A percentile compares a stretch with the other conserved stretches of the same genome.
Evolutionary conservation across 495 filamentous ascomycete genomes (phyloP).

Genomic region (Penicillium odoratum): DNA sequence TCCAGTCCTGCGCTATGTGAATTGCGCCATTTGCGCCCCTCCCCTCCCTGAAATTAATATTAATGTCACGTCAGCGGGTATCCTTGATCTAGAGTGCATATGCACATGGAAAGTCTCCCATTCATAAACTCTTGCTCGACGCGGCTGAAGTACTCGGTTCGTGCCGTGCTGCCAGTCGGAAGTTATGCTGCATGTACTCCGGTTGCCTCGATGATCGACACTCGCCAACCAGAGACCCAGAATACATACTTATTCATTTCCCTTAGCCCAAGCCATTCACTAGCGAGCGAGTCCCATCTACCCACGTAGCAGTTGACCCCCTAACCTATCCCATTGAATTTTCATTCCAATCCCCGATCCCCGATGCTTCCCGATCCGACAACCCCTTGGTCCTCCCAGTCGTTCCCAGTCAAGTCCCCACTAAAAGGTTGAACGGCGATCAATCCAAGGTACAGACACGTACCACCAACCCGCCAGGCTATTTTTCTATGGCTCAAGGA

Average conservation of each 20-base stretch:
- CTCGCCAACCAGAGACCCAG: background rate
- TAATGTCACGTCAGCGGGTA: background rate
- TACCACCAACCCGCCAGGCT: no score
- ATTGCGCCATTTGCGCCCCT: slow-evolving; percentile 6
- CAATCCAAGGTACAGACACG: background rate
- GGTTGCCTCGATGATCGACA: slow-evolving; percentile 8
- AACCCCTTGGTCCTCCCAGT: no score
- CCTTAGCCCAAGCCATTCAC: background rate
- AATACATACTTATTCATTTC: background rate
- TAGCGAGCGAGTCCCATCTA: background rate
- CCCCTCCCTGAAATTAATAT: background rate
- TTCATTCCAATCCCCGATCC: background rate
- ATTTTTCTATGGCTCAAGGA: background rate
- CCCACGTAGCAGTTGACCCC: background rate
- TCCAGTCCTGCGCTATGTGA: background rate
- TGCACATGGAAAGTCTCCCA: no score
- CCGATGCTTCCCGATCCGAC: slow-evolving; percentile 1
- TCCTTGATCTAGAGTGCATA: background rate
- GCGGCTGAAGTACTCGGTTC: slow-evolving; percentile 19
- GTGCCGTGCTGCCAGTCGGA: slow-evolving; percentile 14
- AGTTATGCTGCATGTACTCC: background rate
- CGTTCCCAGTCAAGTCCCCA: no score
- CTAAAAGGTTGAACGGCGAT: background rate
- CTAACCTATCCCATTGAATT: background rate
- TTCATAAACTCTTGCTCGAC: slow-evolving; percentile 7